Evolutionary conservation across 176 grass and related monocot genomes (phyloP), one percentile per base, ranked within the genome.

Genomic region (Avena eriantha): DNA sequence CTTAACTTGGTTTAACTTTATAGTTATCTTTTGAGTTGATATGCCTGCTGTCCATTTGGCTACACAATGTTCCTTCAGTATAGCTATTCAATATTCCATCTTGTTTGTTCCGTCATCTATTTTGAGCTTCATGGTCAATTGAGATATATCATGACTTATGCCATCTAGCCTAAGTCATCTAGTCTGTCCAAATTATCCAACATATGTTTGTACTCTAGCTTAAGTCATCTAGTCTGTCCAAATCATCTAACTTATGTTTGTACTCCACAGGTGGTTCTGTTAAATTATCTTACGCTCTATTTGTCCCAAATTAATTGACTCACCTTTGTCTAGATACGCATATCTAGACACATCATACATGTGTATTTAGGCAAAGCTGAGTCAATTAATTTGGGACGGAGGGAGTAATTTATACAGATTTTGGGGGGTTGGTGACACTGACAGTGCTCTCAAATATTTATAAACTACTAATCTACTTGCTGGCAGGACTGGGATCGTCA

Each of bases 401-500:
- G 39, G 6, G 39, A 41, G 15, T 15, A 55, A 78, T 15, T 51
- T 5, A 31, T 21, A 72, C 18, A 74, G 8, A 5, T 76, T 26
- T 16, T 9, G 0, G 43, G 64, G 69, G 10, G 10, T 45, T 64
- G 33, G 0, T 43, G 59, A 53, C 72, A 69, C 61, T 65, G 16
- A 26, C 63, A 17, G 71, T 71, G 26, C 6, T 81, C 12, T 4
- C 34, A 80, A 14, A 23, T 59, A 9, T 43, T 65, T 83, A 34
- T 77, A 26, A 35, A 41, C 21, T 76, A 47, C 48, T 84, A 73
- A 57, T 84, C 1, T 79, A 78, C 12, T 84, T 86, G 68, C 69
- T 75, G 84, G 67, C 84, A 98, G 93, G 96, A 98, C 57, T 98
- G 96, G 96, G 93, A 98, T 89, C 86, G 92, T 41, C 96, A 98